These are phyloP conservation scores for Boletus barrowsii DNA, from an alignment of 768 basidiomycete species.

Conservation along the genomic window DNA sequence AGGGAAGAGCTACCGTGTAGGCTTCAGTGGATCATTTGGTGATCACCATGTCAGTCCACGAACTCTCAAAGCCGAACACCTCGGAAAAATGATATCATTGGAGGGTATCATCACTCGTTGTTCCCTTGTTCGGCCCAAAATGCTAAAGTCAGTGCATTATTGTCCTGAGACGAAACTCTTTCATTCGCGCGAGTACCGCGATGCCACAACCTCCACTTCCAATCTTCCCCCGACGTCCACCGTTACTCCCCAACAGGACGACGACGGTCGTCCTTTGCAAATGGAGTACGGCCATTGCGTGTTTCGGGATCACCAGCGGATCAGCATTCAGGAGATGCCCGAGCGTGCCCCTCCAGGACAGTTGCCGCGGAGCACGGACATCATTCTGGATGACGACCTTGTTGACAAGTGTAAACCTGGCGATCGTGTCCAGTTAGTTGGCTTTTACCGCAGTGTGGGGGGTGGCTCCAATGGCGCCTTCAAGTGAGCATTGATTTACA, in stretches of 20 bases:
- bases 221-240: conserved; percentile 83
- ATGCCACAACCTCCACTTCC: conserved; percentile 84
- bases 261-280: conserved; percentile 80
- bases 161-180: conserved; percentile 84
- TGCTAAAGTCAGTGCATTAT: conserved; percentile 95
- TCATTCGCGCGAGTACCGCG: conserved; percentile 88
- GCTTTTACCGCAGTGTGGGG: conserved; percentile 90
- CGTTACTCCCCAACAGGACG: conserved; percentile 88
- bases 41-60: conserved; percentile 97
- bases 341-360: conserved; percentile 98
- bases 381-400: conserved; percentile 93
- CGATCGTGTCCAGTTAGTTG: conserved; percentile 95
- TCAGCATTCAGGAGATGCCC: conserved; percentile 99
- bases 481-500: conserved; percentile 56
- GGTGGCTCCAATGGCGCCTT: conserved; percentile 91
- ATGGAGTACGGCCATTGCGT: conserved; percentile 91
- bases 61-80: conserved; percentile 80
- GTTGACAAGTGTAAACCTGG: conserved; percentile 98
- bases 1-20: conserved; percentile 80
- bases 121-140: conserved; percentile 96
- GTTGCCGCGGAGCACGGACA: conserved; percentile 92
- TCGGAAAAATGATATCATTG: conserved; percentile 94
- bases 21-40: conserved; percentile 94
- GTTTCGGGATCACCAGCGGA: conserved; percentile 95
- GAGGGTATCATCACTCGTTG: conserved; percentile 99